A percentile compares a stretch with the other conserved stretches of the same genome.
These are phyloP conservation scores for Marchantia polymorpha DNA, from an alignment of 225 moss, liverwort and hornwort species.

Conservation along the genomic window DNA sequence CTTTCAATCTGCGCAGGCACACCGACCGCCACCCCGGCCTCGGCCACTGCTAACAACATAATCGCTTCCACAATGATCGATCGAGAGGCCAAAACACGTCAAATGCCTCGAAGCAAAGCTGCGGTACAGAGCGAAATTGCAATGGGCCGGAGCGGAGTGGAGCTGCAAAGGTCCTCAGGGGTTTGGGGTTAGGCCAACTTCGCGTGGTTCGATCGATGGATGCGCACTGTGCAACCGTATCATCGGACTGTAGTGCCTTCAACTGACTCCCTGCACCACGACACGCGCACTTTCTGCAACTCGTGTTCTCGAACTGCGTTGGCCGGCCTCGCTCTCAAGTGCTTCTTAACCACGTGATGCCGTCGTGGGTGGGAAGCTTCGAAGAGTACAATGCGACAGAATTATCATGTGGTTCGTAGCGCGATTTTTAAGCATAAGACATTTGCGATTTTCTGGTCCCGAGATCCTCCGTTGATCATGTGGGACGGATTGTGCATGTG, in stretches of 20 bases:
- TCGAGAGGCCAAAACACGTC: background rate
- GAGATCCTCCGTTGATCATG: no score
- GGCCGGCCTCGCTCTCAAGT: no score
- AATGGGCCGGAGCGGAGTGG: background rate
- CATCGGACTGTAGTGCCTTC: background rate
- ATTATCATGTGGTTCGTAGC: no score
- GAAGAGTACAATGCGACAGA: no score
- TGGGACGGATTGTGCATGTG: no score
- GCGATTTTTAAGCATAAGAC: no score
- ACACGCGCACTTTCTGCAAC: background rate
- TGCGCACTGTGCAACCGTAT: background rate
- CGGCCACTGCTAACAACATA: background rate
- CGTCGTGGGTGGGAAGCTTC: no score
- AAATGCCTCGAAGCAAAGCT: background rate
- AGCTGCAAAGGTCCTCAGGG: background rate
- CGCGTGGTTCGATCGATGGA: background rate
- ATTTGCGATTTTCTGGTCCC: no score
- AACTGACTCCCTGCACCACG: background rate
- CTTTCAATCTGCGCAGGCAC: background rate
- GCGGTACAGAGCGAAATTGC: background rate
- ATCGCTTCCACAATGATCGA: background rate
- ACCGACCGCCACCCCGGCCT: background rate
- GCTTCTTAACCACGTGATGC: no score
- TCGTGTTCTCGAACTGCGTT: background rate
- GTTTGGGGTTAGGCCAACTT: conserved; percentile 4